Conservation (phyloP, 768 basidiomycete species). For the Boletus vinaceobasis region DNA sequence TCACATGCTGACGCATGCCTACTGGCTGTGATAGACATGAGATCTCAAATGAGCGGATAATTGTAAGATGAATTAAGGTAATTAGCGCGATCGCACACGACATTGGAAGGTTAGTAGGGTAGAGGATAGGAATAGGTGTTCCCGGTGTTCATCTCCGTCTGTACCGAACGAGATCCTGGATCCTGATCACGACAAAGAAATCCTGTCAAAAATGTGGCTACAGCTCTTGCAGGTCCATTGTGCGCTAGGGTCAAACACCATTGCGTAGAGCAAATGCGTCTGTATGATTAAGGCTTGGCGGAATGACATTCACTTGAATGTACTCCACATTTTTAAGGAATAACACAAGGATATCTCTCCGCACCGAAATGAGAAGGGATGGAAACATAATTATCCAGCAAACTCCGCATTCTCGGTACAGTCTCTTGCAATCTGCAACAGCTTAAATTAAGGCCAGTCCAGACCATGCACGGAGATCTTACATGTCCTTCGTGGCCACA, state of each 20-base stretch:
- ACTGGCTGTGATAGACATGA: neutral
- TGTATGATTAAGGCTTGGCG: constrained; percentile 3
- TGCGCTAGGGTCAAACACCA: neutral
- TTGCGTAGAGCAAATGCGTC: neutral
- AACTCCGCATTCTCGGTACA: constrained; percentile 58
- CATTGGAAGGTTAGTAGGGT: neutral
- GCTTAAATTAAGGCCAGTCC: constrained; percentile 5
- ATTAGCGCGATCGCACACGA: neutral
- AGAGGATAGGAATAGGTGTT: constrained; percentile 9
- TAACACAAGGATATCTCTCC: constrained; percentile 11
- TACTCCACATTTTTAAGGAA: constrained; percentile 17
- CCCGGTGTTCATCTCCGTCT: constrained; percentile 18
- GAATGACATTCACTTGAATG: constrained; percentile 15
- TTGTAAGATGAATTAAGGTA: neutral
- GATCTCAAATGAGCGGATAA: neutral
- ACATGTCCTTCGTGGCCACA: constrained; percentile 88
- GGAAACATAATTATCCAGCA: constrained; percentile 36
- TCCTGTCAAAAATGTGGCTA: neutral
- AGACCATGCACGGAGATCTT: constrained; percentile 29
- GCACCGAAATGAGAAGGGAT: constrained; percentile 1
- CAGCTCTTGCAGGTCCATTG: neutral
- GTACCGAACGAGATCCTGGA: constrained; percentile 2
- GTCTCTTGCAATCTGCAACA: constrained; percentile 57
- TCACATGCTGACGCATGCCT: neutral
- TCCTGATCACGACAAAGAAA: neutral